Evolutionary conservation across 2,329 filamentous ascomycete genomes (phyloP).

Genomic region (Rachicladosporium sp.): DNA sequence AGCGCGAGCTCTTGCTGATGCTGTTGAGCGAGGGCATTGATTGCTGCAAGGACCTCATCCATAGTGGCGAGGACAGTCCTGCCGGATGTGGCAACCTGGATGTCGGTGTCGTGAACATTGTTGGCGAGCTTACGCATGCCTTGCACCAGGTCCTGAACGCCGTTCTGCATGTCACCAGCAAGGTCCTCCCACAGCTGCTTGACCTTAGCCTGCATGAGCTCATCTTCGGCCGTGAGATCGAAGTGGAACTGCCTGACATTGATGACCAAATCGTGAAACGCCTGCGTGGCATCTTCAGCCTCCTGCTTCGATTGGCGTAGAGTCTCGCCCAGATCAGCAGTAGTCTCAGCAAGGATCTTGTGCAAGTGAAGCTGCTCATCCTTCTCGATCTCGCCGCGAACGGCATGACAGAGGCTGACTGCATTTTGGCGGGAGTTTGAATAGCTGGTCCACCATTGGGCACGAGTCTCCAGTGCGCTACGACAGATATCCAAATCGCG

Average conservation of each 20-base stretch:
- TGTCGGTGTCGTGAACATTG: not conserved
- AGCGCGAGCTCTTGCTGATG: not conserved
- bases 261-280: conserved; percentile 7
- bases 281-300: conserved; percentile 4
- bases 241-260: conserved; percentile 8
- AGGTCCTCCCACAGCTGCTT: conserved; percentile 2
- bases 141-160: conserved; percentile 12
- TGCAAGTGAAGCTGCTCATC: conserved; percentile 19
- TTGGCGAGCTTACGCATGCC: not conserved
- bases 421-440: conserved; percentile 51
- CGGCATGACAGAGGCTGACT: conserved; percentile 49
- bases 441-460: conserved; percentile 52
- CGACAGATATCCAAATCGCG: conserved; percentile 39
- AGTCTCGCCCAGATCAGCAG: conserved; percentile 1
- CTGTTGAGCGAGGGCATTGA: not conserved
- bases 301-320: conserved; percentile 8
- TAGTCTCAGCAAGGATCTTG: conserved; percentile 6
- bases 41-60: not conserved
- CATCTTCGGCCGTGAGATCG: conserved; percentile 8
- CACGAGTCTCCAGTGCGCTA: conserved; percentile 33
- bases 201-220: conserved; percentile 5
- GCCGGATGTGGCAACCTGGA: not conserved
- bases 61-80: not conserved
- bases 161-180: not conserved
- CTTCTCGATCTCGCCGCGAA: conserved; percentile 46